phyloP scores from a whole-genome alignment of 345 rosid species.

The Eucalyptus tenuipes region DNA sequence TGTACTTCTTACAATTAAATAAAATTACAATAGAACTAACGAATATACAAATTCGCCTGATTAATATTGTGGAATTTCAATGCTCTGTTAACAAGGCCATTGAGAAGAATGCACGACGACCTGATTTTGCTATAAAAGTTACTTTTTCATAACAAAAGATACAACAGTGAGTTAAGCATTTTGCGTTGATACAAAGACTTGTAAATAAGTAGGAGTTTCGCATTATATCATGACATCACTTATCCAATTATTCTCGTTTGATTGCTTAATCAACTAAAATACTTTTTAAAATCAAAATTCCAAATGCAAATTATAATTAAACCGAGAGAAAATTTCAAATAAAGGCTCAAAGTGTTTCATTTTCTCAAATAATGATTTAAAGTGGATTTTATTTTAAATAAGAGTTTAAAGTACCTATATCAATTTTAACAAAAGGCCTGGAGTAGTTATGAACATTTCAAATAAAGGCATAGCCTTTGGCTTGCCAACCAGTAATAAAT shows the following conservation, averaged over 20 bases:
- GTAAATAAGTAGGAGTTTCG: neutral
- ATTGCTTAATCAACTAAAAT: neutral
- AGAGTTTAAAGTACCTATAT: too few relatives aligned
- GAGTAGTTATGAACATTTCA: too few relatives aligned
- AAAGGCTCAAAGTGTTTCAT: accelerated
- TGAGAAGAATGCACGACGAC: neutral
- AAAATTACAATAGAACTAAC: neutral
- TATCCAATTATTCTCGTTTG: neutral
- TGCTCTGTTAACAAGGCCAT: neutral
- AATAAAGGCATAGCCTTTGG: too few relatives aligned
- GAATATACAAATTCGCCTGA: neutral
- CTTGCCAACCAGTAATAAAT: too few relatives aligned
- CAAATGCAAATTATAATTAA: neutral
- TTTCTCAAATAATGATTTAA: too few relatives aligned
- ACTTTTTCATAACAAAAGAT: neutral
- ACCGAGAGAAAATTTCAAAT: too few relatives aligned
- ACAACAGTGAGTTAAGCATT: neutral
- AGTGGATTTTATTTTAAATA: too few relatives aligned
- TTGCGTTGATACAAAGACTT: neutral
- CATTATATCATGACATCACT: neutral
- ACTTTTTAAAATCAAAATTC: neutral
- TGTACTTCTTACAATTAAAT: neutral
- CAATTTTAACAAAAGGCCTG: accelerated
- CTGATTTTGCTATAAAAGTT: neutral
- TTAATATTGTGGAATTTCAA: neutral